Percentiles rank a stretch among this genome's conserved stretches.
Evolutionary conservation across 768 basidiomycete species (phyloP).

Genomic region (Phaeotremella skinneri): DNA sequence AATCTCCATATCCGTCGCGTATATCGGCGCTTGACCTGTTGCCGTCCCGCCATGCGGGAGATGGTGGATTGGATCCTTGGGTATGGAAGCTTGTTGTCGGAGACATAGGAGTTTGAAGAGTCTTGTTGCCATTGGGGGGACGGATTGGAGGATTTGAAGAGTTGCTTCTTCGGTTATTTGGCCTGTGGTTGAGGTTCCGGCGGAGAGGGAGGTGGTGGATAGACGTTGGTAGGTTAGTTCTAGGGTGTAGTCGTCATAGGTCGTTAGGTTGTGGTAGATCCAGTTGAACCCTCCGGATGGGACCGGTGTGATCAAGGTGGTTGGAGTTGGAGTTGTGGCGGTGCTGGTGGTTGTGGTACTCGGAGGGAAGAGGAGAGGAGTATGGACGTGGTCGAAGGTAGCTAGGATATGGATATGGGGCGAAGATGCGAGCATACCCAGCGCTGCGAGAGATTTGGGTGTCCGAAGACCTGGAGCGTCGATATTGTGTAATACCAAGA

Average conservation of each 20-base stretch:
- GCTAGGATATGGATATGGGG: constrained; percentile 77
- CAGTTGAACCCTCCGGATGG: constrained; percentile 48
- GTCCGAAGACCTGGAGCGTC: constrained; percentile 71
- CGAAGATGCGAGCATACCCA: constrained; percentile 70
- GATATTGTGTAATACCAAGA: constrained; percentile 83
- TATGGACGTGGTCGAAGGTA: constrained; percentile 81
- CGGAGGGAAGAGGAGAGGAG: constrained; percentile 77
- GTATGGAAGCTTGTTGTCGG: constrained; percentile 65
- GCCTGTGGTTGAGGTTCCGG: constrained; percentile 19
- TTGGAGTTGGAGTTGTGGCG: constrained; percentile 24
- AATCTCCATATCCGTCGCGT: constrained; percentile 55
- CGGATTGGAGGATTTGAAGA: constrained; percentile 76
- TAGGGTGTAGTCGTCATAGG: constrained; percentile 73
- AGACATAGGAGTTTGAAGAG: constrained; percentile 70
- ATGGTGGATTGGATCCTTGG: constrained; percentile 43
- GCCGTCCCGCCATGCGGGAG: constrained; percentile 54
- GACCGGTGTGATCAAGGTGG: constrained; percentile 26
- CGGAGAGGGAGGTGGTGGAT: constrained; percentile 28
- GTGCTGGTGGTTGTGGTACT: constrained; percentile 24
- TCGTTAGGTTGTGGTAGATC: constrained; percentile 79
- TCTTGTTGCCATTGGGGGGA: constrained; percentile 81
- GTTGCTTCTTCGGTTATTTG: constrained; percentile 65
- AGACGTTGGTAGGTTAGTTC: constrained; percentile 58
- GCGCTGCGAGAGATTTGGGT: constrained; percentile 62
- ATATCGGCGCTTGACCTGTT: constrained; percentile 66